These are phyloP conservation scores for Fagopyrum homotropicum DNA, from an alignment of 148 eudicot species.

Conservation along the genomic window DNA sequence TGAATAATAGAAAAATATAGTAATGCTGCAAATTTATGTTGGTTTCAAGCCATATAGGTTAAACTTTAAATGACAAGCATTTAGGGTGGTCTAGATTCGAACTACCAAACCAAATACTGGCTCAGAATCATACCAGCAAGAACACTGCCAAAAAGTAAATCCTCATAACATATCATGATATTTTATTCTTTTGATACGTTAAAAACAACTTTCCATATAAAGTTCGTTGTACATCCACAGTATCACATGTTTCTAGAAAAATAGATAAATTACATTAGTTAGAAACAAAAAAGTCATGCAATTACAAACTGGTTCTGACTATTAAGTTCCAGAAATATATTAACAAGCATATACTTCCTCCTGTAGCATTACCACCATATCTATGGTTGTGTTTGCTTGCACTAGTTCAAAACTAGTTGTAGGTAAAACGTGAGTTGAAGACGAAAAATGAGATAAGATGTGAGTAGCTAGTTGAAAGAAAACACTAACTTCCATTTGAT, in stretches of 20 bases:
- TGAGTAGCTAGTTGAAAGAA: no score
- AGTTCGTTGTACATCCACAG: not conserved
- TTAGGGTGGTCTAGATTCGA: not conserved
- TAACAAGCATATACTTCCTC: not conserved
- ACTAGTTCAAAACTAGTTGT: no score
- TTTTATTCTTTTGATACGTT: not conserved
- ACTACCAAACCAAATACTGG: not conserved
- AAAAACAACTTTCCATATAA: not conserved
- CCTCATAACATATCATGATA: not conserved
- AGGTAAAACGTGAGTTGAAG: no score
- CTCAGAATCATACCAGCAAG: not conserved
- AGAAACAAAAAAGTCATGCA: constrained; percentile 1
- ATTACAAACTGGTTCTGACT: not conserved
- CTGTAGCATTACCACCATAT: not conserved
- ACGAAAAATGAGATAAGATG: no score
- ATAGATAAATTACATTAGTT: not conserved
- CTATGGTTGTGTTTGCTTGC: no score
- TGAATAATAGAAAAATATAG: not conserved
- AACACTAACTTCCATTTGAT: no score
- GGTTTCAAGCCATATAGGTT: not conserved
- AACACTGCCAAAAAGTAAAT: not conserved
- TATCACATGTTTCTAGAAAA: not conserved
- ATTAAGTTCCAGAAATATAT: not conserved
- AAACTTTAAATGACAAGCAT: not conserved
- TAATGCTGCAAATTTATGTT: not conserved